A percentile compares a stretch with the other conserved stretches of the same genome.
Conservation (phyloP, 345 rosid species). For the Triadica sebifera region DNA sequence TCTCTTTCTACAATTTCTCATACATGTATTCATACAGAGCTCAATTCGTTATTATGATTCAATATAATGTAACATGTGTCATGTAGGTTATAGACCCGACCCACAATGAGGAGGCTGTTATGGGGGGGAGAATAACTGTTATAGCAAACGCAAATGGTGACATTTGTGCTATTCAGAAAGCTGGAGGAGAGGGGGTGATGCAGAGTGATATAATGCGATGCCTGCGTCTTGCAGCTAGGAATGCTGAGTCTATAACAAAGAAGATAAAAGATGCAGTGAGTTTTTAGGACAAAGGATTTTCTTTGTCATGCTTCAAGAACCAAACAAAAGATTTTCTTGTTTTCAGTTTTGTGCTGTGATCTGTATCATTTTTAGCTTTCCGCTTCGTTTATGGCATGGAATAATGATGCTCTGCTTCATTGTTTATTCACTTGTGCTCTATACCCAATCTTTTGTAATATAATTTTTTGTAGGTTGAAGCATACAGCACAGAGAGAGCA, state of each 20-base stretch:
- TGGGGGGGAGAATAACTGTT: slow-evolving; percentile 87
- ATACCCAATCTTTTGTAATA: slow-evolving; percentile 6
- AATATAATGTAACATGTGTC: slow-evolving; percentile 14
- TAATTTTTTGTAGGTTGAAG: slow-evolving; percentile 51
- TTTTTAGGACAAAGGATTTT: not conserved
- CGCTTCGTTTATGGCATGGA: too few relatives aligned
- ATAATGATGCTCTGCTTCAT: too few relatives aligned
- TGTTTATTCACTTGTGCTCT: not conserved
- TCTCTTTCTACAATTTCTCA: not conserved
- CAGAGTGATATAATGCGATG: slow-evolving; percentile 66
- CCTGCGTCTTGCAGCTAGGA: slow-evolving; percentile 52
- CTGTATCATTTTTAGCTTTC: too few relatives aligned
- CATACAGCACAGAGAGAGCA: slow-evolving; percentile 61
- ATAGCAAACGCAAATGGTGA: slow-evolving; percentile 89
- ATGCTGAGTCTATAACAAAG: slow-evolving; percentile 60
- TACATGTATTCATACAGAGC: slow-evolving; percentile 5
- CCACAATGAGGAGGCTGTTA: slow-evolving; percentile 76
- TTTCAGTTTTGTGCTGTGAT: too few relatives aligned
- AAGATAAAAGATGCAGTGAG: slow-evolving; percentile 68
- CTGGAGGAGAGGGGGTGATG: slow-evolving; percentile 63
- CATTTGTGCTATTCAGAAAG: slow-evolving; percentile 80
- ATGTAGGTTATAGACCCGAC: slow-evolving; percentile 64
- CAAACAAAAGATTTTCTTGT: too few relatives aligned
- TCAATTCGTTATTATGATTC: not conserved
- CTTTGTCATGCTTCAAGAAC: too few relatives aligned